Evolutionary conservation across 108 stramenopile species (phyloP), one percentile per base, ranked within the genome.

Genomic region (Thalassiosira profunda): DNA sequence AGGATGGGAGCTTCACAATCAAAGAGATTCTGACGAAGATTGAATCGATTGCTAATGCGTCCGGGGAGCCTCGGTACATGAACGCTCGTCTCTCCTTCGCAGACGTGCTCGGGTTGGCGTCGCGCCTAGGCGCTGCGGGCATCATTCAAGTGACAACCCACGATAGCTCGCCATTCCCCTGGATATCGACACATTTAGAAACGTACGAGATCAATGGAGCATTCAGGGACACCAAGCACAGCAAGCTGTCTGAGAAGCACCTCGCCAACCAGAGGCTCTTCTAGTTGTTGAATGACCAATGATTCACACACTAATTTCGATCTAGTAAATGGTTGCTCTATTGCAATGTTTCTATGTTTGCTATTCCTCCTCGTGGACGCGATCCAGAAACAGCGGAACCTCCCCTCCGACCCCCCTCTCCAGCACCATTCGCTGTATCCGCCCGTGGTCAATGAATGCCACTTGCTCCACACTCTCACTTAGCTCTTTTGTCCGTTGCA

Each of bases 11-110:
- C 14, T 87, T 93, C 44, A 80, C 82, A 46, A 70, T 92, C 5
- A 52, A 86, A 45, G 95, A 96, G 11, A 67, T 93, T 26, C 44
- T 86, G 1, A 73, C 58, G 11, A 96, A 96, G 58, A 93, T 93
- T 74, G 83, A 87, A 46, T 73, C 78, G 3, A 80, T 96, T 29
- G 78, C 85, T 4, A 82, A 84, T 67, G 69, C 74, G 51, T 70
- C 61, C 14, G 95, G 95, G 9, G 68, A 93, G 56, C 51, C 20
- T 11, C 26, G 61, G 48, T 96, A 91, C 63, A 5, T 80, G 38
- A 26, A 51, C 46, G 89, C 90, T 0, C 63, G 84, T 14, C 94
- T 90, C 6, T 66, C 68, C 38, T 72, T 90, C 18, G 52, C 46
- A 8, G 87, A 90, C 60, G 36, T 84, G 15, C 29, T 83, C 7